Conservation (phyloP, 257 asterid species). For the Pogostemon cablin region DNA sequence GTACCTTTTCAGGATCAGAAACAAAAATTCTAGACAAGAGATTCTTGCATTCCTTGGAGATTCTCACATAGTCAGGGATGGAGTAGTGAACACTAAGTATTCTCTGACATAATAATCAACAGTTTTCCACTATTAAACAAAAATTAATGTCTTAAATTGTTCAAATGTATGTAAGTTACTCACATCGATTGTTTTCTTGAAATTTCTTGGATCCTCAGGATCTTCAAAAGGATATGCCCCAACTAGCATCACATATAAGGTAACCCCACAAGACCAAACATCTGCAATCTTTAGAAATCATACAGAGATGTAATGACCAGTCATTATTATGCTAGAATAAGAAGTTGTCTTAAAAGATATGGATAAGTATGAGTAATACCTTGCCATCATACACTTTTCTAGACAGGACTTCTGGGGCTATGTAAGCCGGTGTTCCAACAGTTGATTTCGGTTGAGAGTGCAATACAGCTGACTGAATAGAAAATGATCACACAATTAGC, state of each 20-base stretch:
- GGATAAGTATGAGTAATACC: constrained; percentile 41
- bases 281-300: constrained; percentile 65
- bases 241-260: constrained; percentile 86
- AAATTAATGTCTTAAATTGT: background rate
- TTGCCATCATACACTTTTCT: constrained; percentile 87
- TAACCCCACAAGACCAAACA: constrained; percentile 99
- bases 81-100: constrained; percentile 89
- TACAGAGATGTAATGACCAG: background rate
- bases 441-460: constrained; percentile 98
- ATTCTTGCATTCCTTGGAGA: constrained; percentile 77
- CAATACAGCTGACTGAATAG: constrained; percentile 62
- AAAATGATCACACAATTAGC: constrained; percentile 4
- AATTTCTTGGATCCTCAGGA: constrained; percentile 84
- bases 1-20: constrained; percentile 79
- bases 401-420: constrained; percentile 85
- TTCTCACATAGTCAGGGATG: constrained; percentile 77
- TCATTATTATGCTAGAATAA: background rate
- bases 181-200: constrained; percentile 84
- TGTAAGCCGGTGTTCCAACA: constrained; percentile 88
- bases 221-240: constrained; percentile 98
- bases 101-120: constrained; percentile 47
- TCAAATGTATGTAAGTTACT: constrained; percentile 23
- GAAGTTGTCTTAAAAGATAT: background rate
- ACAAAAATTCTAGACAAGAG: constrained; percentile 79
- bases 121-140: background rate